Percentiles rank a stretch among this genome's conserved stretches.
phyloP scores from a whole-genome alignment of 495 filamentous ascomycete genomes.

The Trichocladium uniseriatum region DNA sequence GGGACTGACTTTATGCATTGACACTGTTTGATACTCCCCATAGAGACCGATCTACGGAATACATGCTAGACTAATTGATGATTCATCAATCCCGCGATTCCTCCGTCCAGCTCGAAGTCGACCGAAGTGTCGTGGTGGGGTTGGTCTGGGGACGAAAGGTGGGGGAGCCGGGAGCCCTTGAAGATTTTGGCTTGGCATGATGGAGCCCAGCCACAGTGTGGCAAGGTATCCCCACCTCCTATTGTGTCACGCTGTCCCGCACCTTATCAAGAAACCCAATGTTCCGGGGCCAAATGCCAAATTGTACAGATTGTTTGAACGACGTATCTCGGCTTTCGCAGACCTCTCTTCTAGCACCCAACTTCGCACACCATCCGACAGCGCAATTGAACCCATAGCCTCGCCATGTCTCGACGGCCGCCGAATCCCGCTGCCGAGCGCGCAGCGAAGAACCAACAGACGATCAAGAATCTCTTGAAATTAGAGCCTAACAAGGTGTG shows the following conservation, averaged over 20 bases:
- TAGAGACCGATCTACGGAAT: too few species aligned
- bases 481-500: constrained; percentile 90
- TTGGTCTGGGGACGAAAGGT: too few species aligned
- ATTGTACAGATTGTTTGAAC: too few species aligned
- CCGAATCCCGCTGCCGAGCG: constrained; percentile 68
- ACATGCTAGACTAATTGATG: too few species aligned
- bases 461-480: constrained; percentile 87
- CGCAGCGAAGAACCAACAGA: constrained; percentile 74
- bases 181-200: constrained; percentile 6
- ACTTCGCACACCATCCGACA: neutral
- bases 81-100: too few species aligned
- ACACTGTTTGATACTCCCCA: too few species aligned
- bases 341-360: neutral
- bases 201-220: neutral
- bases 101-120: too few species aligned
- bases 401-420: constrained; percentile 75
- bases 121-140: too few species aligned
- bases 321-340: too few species aligned
- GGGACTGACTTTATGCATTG: too few species aligned
- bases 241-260: too few species aligned
- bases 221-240: neutral
- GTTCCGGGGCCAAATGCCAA: neutral
- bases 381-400: neutral
- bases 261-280: constrained; percentile 1
- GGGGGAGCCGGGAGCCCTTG: too few species aligned